phyloP scores from a whole-genome alignment of 495 filamentous ascomycete genomes.

The Penicillium arizonense region DNA sequence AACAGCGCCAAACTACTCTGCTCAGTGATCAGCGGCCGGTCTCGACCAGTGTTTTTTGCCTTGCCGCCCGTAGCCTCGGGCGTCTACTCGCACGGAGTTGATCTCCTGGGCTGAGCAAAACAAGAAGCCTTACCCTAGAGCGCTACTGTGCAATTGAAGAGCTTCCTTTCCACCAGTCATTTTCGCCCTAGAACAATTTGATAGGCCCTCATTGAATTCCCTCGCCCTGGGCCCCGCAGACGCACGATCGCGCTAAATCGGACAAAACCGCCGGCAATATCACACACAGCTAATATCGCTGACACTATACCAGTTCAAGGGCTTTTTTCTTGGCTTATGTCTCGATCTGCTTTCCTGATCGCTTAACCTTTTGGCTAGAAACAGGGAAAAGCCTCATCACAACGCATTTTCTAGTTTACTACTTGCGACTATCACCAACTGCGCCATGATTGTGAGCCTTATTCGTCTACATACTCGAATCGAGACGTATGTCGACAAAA shows the following conservation, averaged over 20 bases:
- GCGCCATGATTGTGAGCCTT: conserved; percentile 19
- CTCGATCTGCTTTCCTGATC: background rate
- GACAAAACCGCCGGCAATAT: background rate
- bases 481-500: background rate
- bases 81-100: conserved; percentile 18
- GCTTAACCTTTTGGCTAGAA: background rate
- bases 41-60: conserved; percentile 24
- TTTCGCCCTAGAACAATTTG: conserved; percentile 6
- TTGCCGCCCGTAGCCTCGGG: conserved; percentile 34
- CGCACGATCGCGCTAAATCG: conserved; percentile 6
- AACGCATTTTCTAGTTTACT: conserved; percentile 9
- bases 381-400: conserved; percentile 9
- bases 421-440: conserved; percentile 39
- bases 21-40: background rate
- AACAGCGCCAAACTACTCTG: conserved; percentile 32
- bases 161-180: conserved; percentile 10
- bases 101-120: conserved; percentile 11
- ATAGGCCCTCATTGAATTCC: conserved; percentile 12
- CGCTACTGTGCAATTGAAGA: conserved; percentile 13
- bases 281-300: conserved; percentile 3
- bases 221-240: background rate
- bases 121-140: conserved; percentile 8
- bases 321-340: background rate
- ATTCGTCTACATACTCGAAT: background rate
- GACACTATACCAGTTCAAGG: background rate